Conservation (phyloP, 345 rosid genomes). For the Nephelium lappaceum region DNA sequence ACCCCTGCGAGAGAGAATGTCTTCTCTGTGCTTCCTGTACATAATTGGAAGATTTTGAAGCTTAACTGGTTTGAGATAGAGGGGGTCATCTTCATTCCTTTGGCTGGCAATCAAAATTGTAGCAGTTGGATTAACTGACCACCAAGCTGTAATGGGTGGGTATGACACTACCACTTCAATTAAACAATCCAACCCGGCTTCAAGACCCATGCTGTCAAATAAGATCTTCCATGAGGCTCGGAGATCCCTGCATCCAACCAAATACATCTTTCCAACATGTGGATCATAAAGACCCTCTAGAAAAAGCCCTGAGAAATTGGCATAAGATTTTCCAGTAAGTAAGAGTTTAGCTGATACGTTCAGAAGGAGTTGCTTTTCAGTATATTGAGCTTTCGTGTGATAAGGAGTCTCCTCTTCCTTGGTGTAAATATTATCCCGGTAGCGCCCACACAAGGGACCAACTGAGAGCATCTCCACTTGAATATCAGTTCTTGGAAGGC, state of each 20-base stretch:
- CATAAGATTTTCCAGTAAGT: constrained; percentile 39
- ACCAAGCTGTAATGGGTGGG: constrained; percentile 77
- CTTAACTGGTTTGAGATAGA: constrained; percentile 49
- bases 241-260: constrained; percentile 87
- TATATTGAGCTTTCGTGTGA: constrained; percentile 56
- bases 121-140: constrained; percentile 81
- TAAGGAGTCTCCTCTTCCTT: constrained; percentile 43
- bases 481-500: constrained; percentile 31
- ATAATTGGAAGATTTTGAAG: constrained; percentile 66
- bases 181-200: constrained; percentile 79
- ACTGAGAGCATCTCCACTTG: constrained; percentile 68
- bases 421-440: constrained; percentile 45
- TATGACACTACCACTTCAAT: constrained; percentile 64
- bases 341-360: constrained; percentile 80
- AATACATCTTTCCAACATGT: constrained; percentile 73
- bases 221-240: constrained; percentile 78
- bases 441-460: constrained; percentile 66
- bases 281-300: constrained; percentile 86
- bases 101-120: constrained; percentile 62
- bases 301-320: constrained; percentile 65
- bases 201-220: constrained; percentile 77
- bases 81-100: constrained; percentile 78
- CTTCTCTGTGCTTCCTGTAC: constrained; percentile 81
- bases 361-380: constrained; percentile 75
- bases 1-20: constrained; percentile 72